Conservation (phyloP, 768 basidiomycete species). For the Lactarius psammicola region DNA sequence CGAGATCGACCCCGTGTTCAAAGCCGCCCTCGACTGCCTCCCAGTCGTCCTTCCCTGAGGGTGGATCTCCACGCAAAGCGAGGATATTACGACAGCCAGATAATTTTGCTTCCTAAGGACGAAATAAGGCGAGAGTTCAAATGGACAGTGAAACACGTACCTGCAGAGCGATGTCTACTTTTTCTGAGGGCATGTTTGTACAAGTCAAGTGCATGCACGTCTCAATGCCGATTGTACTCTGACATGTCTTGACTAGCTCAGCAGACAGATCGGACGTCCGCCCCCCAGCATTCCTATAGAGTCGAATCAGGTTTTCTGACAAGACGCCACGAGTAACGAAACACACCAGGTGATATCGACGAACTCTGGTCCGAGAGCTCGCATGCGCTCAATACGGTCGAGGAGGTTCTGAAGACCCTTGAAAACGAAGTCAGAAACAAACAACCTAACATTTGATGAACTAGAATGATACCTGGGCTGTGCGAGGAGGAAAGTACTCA, state of each 20-base stretch:
- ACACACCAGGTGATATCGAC: slow-evolving; percentile 93
- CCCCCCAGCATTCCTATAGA: slow-evolving; percentile 88
- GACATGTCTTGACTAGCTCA: slow-evolving; percentile 92
- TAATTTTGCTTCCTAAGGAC: slow-evolving; percentile 75
- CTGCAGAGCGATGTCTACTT: slow-evolving; percentile 86
- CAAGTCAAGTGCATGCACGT: slow-evolving; percentile 99
- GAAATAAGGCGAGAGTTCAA: slow-evolving; percentile 14
- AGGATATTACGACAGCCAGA: slow-evolving; percentile 91
- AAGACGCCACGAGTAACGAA: slow-evolving; percentile 15
- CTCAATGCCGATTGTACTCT: slow-evolving; percentile 89
- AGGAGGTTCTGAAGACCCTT: slow-evolving; percentile 93
- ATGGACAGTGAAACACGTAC: slow-evolving; percentile 43
- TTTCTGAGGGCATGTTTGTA: slow-evolving; percentile 96
- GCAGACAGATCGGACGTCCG: slow-evolving; percentile 92
- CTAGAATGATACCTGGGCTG: slow-evolving; percentile 69
- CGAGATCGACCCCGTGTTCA: slow-evolving; percentile 87
- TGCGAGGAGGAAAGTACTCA: slow-evolving; percentile 96
- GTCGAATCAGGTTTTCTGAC: slow-evolving; percentile 12
- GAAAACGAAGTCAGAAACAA: slow-evolving; percentile 22
- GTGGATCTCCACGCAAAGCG: slow-evolving; percentile 91
- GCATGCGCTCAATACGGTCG: slow-evolving; percentile 99
- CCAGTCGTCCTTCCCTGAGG: slow-evolving; percentile 86
- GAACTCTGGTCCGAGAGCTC: slow-evolving; percentile 91
- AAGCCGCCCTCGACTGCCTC: slow-evolving; percentile 90
- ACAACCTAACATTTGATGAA: slow-evolving; percentile 3